Percentiles rank a stretch among this genome's conserved stretches.
phyloP scores from a whole-genome alignment of 1,284 basidiomycete genomes.

The Ganoderma meredithae region DNA sequence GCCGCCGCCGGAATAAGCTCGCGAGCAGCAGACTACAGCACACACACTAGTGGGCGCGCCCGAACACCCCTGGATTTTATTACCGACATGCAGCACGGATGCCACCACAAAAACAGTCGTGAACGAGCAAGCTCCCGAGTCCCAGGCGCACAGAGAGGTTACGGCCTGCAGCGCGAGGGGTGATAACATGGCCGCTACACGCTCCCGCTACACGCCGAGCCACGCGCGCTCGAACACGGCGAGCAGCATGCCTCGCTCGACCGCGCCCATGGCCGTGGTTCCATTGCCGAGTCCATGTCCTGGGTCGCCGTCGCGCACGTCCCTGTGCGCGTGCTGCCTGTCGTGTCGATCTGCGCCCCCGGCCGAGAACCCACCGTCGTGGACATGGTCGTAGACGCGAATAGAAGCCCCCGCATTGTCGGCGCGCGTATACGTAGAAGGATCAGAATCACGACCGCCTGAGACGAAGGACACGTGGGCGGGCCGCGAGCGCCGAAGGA shows the following conservation, averaged over 20 bases:
- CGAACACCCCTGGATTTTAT: constrained; percentile 8
- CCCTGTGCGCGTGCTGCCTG: background rate
- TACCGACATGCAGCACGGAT: background rate
- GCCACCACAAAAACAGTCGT: background rate
- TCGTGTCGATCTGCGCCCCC: constrained; percentile 15
- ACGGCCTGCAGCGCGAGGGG: background rate
- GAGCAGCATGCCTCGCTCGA: constrained; percentile 56
- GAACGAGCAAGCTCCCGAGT: background rate
- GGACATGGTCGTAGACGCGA: background rate
- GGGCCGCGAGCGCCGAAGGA: constrained; percentile 29
- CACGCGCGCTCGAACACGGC: constrained; percentile 55
- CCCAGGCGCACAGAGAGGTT: background rate
- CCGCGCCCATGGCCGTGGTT: constrained; percentile 46
- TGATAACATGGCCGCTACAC: background rate
- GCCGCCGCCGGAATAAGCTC: background rate
- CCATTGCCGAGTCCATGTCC: background rate
- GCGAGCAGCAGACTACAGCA: background rate
- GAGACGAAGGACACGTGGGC: background rate
- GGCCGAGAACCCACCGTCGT: background rate
- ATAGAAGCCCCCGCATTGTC: background rate
- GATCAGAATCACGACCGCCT: background rate
- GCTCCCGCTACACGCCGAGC: constrained; percentile 32
- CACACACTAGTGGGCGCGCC: background rate
- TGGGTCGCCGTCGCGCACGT: background rate
- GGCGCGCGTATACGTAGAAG: background rate